Conservation (phyloP, 371 early-diverging fungal species). For the Syncephalastrum racemosum region DNA sequence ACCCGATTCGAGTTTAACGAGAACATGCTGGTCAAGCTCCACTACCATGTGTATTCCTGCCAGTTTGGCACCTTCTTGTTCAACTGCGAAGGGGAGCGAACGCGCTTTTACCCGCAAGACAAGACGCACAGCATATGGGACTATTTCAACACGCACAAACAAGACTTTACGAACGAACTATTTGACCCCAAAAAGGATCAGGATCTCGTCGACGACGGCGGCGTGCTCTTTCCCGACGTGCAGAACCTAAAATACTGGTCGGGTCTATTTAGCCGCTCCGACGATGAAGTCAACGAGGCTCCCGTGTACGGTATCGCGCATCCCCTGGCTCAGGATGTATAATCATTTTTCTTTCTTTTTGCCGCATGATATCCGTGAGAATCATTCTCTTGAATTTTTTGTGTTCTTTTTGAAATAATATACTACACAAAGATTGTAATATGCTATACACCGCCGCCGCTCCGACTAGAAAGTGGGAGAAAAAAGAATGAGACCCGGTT, state of each 20-base stretch:
- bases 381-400: too few species aligned
- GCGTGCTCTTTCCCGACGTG: conserved; percentile 64
- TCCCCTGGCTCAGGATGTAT: conserved; percentile 8
- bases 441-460: too few species aligned
- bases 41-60: conserved; percentile 84
- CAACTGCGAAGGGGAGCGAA: conserved; percentile 83
- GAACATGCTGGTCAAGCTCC: conserved; percentile 73
- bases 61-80: conserved; percentile 93
- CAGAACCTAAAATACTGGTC: conserved; percentile 74
- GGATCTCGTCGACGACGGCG: conserved; percentile 48
- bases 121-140: conserved; percentile 82
- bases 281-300: conserved; percentile 58
- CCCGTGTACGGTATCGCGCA: conserved; percentile 21
- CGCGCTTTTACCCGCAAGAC: conserved; percentile 31
- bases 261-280: conserved; percentile 57
- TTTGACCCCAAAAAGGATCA: conserved; percentile 56
- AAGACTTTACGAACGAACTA: conserved; percentile 49
- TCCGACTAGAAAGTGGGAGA: too few species aligned
- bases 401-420: too few species aligned
- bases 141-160: conserved; percentile 61
- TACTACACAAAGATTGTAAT: too few species aligned
- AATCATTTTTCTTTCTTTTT: too few species aligned
- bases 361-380: too few species aligned
- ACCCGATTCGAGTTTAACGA: conserved; percentile 93
- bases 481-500: too few species aligned